A percentile compares a stretch with the other conserved stretches of the same genome.
Evolutionary conservation across 2,329 filamentous ascomycete genomes (phyloP).

Genomic region (Stagonosporopsis rhizophila): DNA sequence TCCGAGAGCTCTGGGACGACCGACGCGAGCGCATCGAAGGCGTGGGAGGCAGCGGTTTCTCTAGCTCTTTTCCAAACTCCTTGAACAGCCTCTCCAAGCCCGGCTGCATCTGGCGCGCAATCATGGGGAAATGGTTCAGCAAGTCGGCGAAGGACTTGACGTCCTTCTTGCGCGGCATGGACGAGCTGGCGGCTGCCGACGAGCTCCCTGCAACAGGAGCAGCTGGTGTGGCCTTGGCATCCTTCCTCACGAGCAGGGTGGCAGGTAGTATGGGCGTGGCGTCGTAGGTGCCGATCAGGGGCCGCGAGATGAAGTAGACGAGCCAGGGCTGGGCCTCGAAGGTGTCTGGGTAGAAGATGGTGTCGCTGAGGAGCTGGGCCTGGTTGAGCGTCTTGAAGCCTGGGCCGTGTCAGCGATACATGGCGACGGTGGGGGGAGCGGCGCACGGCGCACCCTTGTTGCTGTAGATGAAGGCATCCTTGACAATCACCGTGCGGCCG

Average conservation of each 20-base stretch:
- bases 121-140: slow-evolving; percentile 90
- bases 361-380: slow-evolving; percentile 83
- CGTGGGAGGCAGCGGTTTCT: slow-evolving; percentile 81
- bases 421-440: too few species aligned
- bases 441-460: slow-evolving; percentile 76
- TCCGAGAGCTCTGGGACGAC: slow-evolving; percentile 44
- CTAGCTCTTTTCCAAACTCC: slow-evolving; percentile 85
- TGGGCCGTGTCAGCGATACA: slow-evolving; percentile 49
- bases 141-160: slow-evolving; percentile 91
- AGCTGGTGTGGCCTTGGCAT: slow-evolving; percentile 16
- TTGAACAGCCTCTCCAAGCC: slow-evolving; percentile 88
- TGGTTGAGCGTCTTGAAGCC: slow-evolving; percentile 93
- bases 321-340: slow-evolving; percentile 93
- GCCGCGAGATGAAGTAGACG: slow-evolving; percentile 92
- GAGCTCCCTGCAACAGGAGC: slow-evolving; percentile 23
- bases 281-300: slow-evolving; percentile 84
- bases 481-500: slow-evolving; percentile 90
- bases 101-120: slow-evolving; percentile 93
- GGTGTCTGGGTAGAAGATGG: slow-evolving; percentile 87
- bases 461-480: slow-evolving; percentile 90
- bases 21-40: slow-evolving; percentile 56
- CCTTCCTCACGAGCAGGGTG: slow-evolving; percentile 30
- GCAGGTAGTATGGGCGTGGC: slow-evolving; percentile 75
- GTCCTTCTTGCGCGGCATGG: slow-evolving; percentile 78
- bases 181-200: slow-evolving; percentile 39